phyloP scores from a whole-genome alignment of 2,329 filamentous ascomycete genomes.

The Penicillium freii region DNA sequence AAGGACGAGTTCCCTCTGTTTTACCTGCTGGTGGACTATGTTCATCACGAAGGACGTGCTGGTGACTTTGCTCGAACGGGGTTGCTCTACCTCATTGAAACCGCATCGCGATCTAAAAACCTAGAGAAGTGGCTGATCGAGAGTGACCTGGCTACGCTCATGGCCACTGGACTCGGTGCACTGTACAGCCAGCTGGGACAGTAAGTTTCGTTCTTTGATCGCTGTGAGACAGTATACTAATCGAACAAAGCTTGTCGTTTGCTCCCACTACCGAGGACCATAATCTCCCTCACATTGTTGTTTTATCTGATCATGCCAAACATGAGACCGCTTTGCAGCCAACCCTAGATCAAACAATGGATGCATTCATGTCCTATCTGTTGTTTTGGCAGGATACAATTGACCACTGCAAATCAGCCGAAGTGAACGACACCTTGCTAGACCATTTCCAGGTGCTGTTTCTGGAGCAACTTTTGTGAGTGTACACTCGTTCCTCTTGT shows the following conservation, averaged over 20 bases:
- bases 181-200: conserved; percentile 68
- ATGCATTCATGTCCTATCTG: conserved; percentile 91
- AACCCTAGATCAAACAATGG: conserved; percentile 82
- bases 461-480: conserved; percentile 85
- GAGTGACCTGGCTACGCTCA: conserved; percentile 91
- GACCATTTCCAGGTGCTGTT: conserved; percentile 98
- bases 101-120: conserved; percentile 75
- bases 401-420: conserved; percentile 87
- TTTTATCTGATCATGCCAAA: conserved; percentile 82
- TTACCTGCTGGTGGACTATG: conserved; percentile 93
- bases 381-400: conserved; percentile 98
- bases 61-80: conserved; percentile 96
- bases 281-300: conserved; percentile 72
- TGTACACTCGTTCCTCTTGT: conserved; percentile 6
- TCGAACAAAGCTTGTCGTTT: conserved; percentile 69
- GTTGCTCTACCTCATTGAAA: conserved; percentile 91
- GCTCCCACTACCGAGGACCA: conserved; percentile 67
- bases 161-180: conserved; percentile 91
- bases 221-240: conserved; percentile 45
- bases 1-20: conserved; percentile 94
- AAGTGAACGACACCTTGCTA: conserved; percentile 87
- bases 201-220: conserved; percentile 31
- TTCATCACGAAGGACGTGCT: conserved; percentile 90
- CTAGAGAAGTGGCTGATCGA: conserved; percentile 97
- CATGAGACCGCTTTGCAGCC: conserved; percentile 70